Conservation (phyloP, 2,329 filamentous ascomycete species). For the Biscogniauxia mediterranea region DNA sequence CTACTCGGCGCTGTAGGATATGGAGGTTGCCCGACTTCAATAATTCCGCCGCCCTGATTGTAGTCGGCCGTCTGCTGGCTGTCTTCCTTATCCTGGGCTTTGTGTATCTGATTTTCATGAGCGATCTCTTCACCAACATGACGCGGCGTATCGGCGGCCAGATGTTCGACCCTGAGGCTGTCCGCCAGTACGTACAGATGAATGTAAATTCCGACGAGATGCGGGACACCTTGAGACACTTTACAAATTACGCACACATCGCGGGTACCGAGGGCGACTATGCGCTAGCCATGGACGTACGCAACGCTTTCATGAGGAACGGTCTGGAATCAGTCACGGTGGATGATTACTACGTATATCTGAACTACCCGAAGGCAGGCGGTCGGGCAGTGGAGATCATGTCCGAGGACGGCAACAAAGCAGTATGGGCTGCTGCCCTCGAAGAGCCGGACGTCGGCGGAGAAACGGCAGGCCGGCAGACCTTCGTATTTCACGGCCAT, state of each 20-base stretch:
- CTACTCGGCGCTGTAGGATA: constrained; percentile 24
- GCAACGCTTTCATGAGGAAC: constrained; percentile 70
- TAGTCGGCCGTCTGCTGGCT: constrained; percentile 72
- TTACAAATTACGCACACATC: constrained; percentile 83
- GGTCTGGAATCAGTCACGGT: constrained; percentile 73
- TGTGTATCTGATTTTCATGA: constrained; percentile 82
- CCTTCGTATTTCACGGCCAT: constrained; percentile 81
- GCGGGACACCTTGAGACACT: constrained; percentile 70
- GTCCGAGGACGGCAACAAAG: constrained; percentile 58
- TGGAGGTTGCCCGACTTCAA: constrained; percentile 39
- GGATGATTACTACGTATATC: constrained; percentile 82
- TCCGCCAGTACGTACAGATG: constrained; percentile 71
- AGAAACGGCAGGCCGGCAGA: constrained; percentile 65
- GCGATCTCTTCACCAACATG: constrained; percentile 73
- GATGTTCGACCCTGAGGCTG: constrained; percentile 79
- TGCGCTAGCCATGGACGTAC: constrained; percentile 79
- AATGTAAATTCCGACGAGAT: constrained; percentile 69
- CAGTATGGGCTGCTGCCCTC: constrained; percentile 74
- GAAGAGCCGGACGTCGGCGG: constrained; percentile 75
- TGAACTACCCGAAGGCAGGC: constrained; percentile 81
- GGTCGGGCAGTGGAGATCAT: constrained; percentile 82
- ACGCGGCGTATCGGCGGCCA: constrained; percentile 62
- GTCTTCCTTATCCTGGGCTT: constrained; percentile 73
- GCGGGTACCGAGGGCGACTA: constrained; percentile 94
- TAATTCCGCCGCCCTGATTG: constrained; percentile 50